Conservation (phyloP, 148 eudicot genomes). For the Spergularia marina region DNA sequence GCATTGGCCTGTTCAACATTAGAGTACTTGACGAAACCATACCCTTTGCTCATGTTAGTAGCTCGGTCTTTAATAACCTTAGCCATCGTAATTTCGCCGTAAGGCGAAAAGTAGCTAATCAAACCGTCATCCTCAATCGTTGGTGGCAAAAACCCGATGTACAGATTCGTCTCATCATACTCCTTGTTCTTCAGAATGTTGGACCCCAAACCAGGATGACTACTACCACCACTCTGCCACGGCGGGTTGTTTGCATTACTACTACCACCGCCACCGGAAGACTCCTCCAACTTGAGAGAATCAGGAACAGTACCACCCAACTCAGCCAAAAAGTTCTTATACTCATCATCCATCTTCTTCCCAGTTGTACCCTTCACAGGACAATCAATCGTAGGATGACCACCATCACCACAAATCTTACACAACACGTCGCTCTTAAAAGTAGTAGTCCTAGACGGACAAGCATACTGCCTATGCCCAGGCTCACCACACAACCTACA, state of each 20-base stretch:
- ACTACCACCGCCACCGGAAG: constrained; percentile 38
- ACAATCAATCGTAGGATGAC: constrained; percentile 88
- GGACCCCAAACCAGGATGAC: constrained; percentile 53
- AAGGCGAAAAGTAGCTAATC: constrained; percentile 63
- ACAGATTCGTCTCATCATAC: constrained; percentile 74
- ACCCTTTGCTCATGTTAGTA: constrained; percentile 78
- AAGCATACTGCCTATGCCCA: constrained; percentile 78
- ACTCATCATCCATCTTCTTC: constrained; percentile 93
- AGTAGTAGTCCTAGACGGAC: constrained; percentile 63
- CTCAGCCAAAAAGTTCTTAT: constrained; percentile 80
- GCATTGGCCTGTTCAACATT: constrained; percentile 64
- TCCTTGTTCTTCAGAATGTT: constrained; percentile 50
- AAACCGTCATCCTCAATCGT: constrained; percentile 75
- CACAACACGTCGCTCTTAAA: constrained; percentile 87
- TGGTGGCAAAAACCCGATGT: constrained; percentile 82
- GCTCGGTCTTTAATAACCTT: constrained; percentile 75
- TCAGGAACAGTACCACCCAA: constrained; percentile 81
- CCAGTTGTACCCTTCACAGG: constrained; percentile 81
- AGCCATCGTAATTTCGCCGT: constrained; percentile 81
- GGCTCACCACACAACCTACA: constrained; percentile 90
- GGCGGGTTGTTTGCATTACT: constrained; percentile 47
- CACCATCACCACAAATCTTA: constrained; percentile 90
- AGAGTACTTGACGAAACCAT: constrained; percentile 91
- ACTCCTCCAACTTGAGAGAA: constrained; percentile 32
- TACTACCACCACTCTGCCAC: constrained; percentile 45